phyloP scores from a whole-genome alignment of 75 land plant species.

The Chamaecyparis obtusa region DNA sequence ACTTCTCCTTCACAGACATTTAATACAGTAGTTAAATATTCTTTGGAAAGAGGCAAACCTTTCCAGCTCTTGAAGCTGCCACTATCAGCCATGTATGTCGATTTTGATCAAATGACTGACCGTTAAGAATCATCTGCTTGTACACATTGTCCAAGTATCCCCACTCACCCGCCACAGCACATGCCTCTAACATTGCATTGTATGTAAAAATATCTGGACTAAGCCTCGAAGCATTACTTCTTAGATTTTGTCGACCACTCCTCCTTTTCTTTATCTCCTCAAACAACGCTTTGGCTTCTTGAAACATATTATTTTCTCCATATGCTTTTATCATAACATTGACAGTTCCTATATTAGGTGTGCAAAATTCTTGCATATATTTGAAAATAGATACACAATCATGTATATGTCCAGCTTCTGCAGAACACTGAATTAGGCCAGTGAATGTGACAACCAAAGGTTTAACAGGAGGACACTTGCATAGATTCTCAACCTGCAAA shows the following conservation, averaged over 20 bases:
- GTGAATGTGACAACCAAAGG: slow-evolving; percentile 81
- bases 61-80: slow-evolving; percentile 56
- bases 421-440: slow-evolving; percentile 79
- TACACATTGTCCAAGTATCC: slow-evolving; percentile 58
- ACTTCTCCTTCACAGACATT: background rate
- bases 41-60: slow-evolving; percentile 31
- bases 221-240: slow-evolving; percentile 26
- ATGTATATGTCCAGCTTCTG: slow-evolving; percentile 52
- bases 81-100: slow-evolving; percentile 48
- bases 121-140: slow-evolving; percentile 51
- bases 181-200: slow-evolving; percentile 76
- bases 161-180: slow-evolving; percentile 50
- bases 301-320: slow-evolving; percentile 56
- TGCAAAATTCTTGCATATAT: slow-evolving; percentile 70
- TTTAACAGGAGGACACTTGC: slow-evolving; percentile 65
- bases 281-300: slow-evolving; percentile 68
- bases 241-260: slow-evolving; percentile 11
- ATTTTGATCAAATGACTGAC: slow-evolving; percentile 55
- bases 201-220: slow-evolving; percentile 70
- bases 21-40: background rate
- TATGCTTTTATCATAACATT: slow-evolving; percentile 83
- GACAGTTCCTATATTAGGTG: slow-evolving; percentile 73
- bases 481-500: slow-evolving; percentile 71
- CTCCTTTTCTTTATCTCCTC: slow-evolving; percentile 46
- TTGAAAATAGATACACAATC: slow-evolving; percentile 51